Base-by-base conservation (phyloP, 2,329 filamentous ascomycete genomes). In the Ophidiomyces ophidiicola region DNA sequence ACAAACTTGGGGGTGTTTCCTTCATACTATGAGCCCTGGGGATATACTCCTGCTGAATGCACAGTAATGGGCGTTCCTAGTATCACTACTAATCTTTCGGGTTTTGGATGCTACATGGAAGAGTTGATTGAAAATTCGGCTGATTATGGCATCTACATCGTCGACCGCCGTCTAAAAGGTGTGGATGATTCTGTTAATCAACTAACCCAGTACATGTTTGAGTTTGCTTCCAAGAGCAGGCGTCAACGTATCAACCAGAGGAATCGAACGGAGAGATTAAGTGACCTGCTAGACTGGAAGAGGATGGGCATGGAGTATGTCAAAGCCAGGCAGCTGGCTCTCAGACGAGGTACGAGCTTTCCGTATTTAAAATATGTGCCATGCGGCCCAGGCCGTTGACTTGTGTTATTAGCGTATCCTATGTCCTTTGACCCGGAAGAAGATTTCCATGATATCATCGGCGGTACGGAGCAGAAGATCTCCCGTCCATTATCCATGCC, bases 31-130 rank as follows among this genome's bases (percentile, higher is more conserved):
- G 90, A 98, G 66, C 90, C 90, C 6, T 98, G 90, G 90, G 90
- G 90, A 32, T 98, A 98, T 64, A 98, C 90, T 2, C 90, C 88
- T 0, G 88, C 90, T 37, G 90, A 96, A 62, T 98, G 90, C 63
- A 96, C 90, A 0, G 90, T 96, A 46, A 96, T 96, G 90, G 90
- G 90, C 52, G 87, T 98, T 28, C 90, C 90, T 30, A 94, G 85
- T 62, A 94, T 98, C 63, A 96, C 90, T 7, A 96, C 88, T 19
- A 98, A 98, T 62, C 68, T 98, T 31, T 96, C 90, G 5, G 90
- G 90, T 14, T 98, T 98, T 55, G 90, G 90, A 35, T 96, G 90
- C 64, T 96, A 98, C 63, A 98, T 98, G 90, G 90, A 98, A 62
- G 90, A 96, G 63, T 67, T 96, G 50, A 96, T 98, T 49, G 88